Evolutionary conservation across 208 protist genomes (phyloP), one percentile per base, ranked within the genome.

Genomic region (Porcisia deanei): DNA sequence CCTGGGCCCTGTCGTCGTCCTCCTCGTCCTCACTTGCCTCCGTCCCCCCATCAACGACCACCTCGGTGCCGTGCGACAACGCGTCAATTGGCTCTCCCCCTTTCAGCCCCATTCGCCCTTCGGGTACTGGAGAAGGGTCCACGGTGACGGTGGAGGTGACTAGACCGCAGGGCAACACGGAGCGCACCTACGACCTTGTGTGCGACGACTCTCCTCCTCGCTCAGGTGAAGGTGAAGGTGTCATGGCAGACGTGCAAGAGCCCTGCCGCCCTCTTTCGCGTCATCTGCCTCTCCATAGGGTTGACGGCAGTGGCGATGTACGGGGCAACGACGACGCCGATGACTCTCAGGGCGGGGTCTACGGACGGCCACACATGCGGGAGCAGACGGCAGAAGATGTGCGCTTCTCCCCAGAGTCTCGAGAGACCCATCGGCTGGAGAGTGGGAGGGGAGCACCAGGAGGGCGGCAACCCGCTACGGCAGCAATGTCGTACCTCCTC

Each of bases 101-200:
- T 22, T 39, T 58, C 52, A 80, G 69, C 68, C 69, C 76, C n/a
- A 74, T 80, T 25, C 76, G 68, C 52, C 59, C 66, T 43, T 80
- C 76, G 61, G 25, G 14, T 16, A 25, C 41, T 49, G 37, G 18
- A 52, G 39, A 16, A 10, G 47, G 20, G 6, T 25, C 63, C 9
- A 67, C 41, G 41, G 63, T 7, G 22, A 30, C 63, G 22, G 41
- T 25, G 4, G 63, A 67, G 22, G 20, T 3, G 14, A 67, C 63
- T 4, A 5, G 18, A 43, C 63, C 1, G 10, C 41, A 30, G 6
- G 47, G 22, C 41, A 52, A 52, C 63, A 34, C 41, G 6, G 63
- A 52, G 20, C 22, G 63, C 41, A 18, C 22, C 18, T 16, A 52
- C 63, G 25, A 30, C 41, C 63, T 34, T n/a, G 41, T 67, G 41